Conservation (phyloP, 352 stramenopile species). For the Phytophthora pini region DNA sequence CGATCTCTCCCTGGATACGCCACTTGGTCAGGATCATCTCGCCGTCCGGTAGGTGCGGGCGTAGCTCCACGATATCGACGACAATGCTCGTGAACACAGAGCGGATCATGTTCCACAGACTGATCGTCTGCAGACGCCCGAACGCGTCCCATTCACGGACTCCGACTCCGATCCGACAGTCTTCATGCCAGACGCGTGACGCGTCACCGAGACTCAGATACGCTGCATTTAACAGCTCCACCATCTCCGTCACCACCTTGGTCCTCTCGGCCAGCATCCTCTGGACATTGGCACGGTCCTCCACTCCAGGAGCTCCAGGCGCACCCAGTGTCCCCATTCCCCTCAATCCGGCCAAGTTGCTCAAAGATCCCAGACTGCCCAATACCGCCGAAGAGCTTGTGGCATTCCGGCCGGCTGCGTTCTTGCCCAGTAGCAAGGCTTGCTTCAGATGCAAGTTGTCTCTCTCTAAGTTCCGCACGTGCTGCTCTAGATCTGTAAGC, state of each 20-base stretch:
- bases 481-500: slow-evolving; percentile 74
- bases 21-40: slow-evolving; percentile 89
- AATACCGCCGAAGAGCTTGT: slow-evolving; percentile 29
- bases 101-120: slow-evolving; percentile 84
- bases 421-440: slow-evolving; percentile 72
- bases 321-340: slow-evolving; percentile 4
- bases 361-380: slow-evolving; percentile 20
- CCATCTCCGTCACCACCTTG: slow-evolving; percentile 84
- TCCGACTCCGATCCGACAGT: slow-evolving; percentile 77
- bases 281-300: slow-evolving; percentile 51
- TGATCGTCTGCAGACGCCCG: slow-evolving; percentile 73
- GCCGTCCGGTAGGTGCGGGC: slow-evolving; percentile 72
- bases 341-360: slow-evolving; percentile 19
- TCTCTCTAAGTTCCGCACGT: slow-evolving; percentile 71
- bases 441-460: slow-evolving; percentile 85
- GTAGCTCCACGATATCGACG: slow-evolving; percentile 83
- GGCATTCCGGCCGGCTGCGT: slow-evolving; percentile 27
- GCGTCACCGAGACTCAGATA: slow-evolving; percentile 74
- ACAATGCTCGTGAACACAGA: slow-evolving; percentile 79
- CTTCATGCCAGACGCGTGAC: slow-evolving; percentile 73
- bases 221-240: slow-evolving; percentile 74
- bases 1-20: slow-evolving; percentile 83
- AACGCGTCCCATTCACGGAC: slow-evolving; percentile 85
- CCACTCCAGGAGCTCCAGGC: slow-evolving; percentile 5
- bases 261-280: slow-evolving; percentile 68